Percentiles rank a stretch among this genome's conserved stretches.
Conservation (phyloP, 75 land plant species). For the Picea glauca region DNA sequence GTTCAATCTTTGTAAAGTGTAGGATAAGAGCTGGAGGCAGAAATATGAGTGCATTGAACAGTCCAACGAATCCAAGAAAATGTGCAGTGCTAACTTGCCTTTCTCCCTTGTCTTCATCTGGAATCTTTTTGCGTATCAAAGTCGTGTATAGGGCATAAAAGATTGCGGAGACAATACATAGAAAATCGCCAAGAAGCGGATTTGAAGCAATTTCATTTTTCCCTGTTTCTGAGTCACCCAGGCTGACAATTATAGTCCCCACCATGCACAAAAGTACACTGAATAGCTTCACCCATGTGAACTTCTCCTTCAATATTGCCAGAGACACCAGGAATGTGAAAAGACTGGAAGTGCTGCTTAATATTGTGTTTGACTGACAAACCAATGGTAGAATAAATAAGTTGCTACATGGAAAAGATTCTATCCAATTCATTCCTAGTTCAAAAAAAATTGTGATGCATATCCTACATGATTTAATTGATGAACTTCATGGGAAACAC, state of each 20-base stretch:
- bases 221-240: constrained; percentile 55
- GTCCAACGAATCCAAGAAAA: constrained; percentile 88
- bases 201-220: constrained; percentile 43
- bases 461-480: background rate
- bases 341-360: constrained; percentile 92
- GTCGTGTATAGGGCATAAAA: constrained; percentile 85
- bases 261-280: constrained; percentile 97
- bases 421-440: background rate
- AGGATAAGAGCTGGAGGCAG: constrained; percentile 58
- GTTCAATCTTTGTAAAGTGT: constrained; percentile 75
- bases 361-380: constrained; percentile 91
- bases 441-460: background rate
- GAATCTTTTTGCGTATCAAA: constrained; percentile 74
- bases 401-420: background rate
- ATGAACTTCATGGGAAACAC: background rate
- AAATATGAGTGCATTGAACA: constrained; percentile 47
- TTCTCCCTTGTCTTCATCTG: constrained; percentile 65
- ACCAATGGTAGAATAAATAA: constrained; percentile 7
- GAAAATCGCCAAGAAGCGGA: constrained; percentile 75
- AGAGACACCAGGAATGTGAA: constrained; percentile 91
- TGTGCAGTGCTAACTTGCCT: constrained; percentile 83
- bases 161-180: constrained; percentile 71
- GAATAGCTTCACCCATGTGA: constrained; percentile 81
- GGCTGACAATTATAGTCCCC: constrained; percentile 83
- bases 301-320: constrained; percentile 71